Conservation (phyloP, 2,329 filamentous ascomycete species). For the Chalara sp. region DNA sequence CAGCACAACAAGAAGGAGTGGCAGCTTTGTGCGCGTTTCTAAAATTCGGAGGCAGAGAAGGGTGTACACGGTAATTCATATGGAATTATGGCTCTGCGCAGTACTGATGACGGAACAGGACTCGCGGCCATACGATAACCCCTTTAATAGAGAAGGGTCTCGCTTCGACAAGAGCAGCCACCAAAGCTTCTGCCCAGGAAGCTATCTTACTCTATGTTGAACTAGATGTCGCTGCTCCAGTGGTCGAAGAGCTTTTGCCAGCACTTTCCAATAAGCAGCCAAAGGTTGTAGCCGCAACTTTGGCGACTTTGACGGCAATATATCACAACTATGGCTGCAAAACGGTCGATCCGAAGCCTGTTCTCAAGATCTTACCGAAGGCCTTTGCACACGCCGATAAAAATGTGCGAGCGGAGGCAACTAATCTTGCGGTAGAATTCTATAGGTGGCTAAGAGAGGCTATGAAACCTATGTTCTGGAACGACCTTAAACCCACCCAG, state of each 20-base stretch:
- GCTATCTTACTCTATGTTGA: slow-evolving; percentile 85
- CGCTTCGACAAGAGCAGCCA: slow-evolving; percentile 77
- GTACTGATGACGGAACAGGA: slow-evolving; percentile 38
- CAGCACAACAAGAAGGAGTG: slow-evolving; percentile 90
- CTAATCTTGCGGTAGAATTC: slow-evolving; percentile 84
- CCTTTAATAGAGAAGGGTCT: slow-evolving; percentile 89
- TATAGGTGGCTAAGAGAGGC: slow-evolving; percentile 96
- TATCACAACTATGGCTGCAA: slow-evolving; percentile 95
- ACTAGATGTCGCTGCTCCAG: slow-evolving; percentile 74
- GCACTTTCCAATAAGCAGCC: slow-evolving; percentile 82
- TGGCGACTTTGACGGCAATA: slow-evolving; percentile 73
- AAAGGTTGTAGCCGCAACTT: slow-evolving; percentile 72
- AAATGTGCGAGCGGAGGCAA: slow-evolving; percentile 91
- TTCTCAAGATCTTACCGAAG: slow-evolving; percentile 82
- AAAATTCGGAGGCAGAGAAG: slow-evolving; percentile 79
- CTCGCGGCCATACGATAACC: slow-evolving; percentile 65
- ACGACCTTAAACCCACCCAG: slow-evolving; percentile 88
- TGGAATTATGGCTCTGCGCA: not conserved
- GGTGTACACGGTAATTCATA: slow-evolving; percentile 55
- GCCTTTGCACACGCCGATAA: slow-evolving; percentile 96
- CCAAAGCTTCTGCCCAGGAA: slow-evolving; percentile 81
- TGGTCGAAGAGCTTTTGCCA: slow-evolving; percentile 86
- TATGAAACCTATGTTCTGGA: slow-evolving; percentile 98
- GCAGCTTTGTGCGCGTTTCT: slow-evolving; percentile 84
- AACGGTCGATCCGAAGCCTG: slow-evolving; percentile 84